Percentiles rank a stretch among this genome's conserved stretches.
phyloP scores from a whole-genome alignment of 129 eudicot genomes.

The Arctium lappa region DNA sequence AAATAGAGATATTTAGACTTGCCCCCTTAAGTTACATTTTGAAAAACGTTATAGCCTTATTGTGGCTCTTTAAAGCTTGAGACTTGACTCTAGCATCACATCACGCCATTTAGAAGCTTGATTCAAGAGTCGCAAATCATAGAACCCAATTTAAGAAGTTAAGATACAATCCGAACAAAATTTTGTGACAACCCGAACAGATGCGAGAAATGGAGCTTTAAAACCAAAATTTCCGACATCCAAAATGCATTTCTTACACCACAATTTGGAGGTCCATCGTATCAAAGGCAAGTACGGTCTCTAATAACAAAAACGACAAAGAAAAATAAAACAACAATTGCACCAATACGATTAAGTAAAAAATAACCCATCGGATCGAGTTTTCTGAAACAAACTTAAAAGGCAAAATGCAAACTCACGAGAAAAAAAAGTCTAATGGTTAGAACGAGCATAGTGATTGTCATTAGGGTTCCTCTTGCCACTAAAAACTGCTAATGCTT shows the following conservation, averaged over 20 bases:
- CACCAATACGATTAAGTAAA: constrained; percentile 8
- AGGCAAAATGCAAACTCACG: constrained; percentile 1
- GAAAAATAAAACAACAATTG: constrained; percentile 22
- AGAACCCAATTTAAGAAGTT: too few relatives aligned
- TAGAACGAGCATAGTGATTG: constrained; percentile 72
- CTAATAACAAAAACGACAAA: background rate
- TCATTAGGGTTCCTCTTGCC: constrained; percentile 93
- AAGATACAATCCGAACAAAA: background rate
- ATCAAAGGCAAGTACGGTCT: background rate
- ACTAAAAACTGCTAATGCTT: constrained; percentile 76
- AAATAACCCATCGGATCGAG: constrained; percentile 13
- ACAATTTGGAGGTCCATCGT: background rate
- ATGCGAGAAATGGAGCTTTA: background rate
- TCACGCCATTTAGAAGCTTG: too few relatives aligned
- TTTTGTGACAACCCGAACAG: background rate
- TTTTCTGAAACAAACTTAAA: background rate
- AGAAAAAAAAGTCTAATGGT: constrained; percentile 32
- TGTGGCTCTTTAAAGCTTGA: too few relatives aligned
- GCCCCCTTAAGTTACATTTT: too few relatives aligned
- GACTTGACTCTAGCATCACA: too few relatives aligned
- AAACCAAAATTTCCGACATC: background rate
- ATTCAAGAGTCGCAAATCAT: too few relatives aligned
- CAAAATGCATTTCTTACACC: background rate
- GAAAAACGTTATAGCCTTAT: too few relatives aligned
- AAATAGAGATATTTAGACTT: too few relatives aligned